phyloP scores from a whole-genome alignment of 768 basidiomycete genomes.

The Rhizopogon vinicolor region DNA sequence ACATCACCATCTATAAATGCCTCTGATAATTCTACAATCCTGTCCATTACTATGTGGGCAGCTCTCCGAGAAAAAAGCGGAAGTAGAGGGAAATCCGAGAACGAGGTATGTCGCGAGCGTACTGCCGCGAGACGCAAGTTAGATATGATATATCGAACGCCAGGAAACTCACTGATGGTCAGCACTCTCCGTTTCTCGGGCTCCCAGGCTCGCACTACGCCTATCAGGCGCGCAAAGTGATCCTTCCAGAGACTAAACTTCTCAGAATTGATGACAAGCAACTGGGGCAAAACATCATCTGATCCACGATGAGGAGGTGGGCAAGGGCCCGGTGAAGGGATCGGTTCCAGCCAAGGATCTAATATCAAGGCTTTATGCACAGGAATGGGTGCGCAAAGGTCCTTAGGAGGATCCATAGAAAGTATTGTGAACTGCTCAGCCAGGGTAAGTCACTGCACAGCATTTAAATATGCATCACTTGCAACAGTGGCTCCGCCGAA shows the following conservation, averaged over 20 bases:
- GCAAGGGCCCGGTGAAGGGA: conserved; percentile 51
- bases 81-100: conserved; percentile 25
- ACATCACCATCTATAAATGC: conserved; percentile 17
- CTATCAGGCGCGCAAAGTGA: conserved; percentile 59
- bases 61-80: conserved; percentile 14
- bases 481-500: conserved; percentile 56
- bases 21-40: conserved; percentile 16
- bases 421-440: conserved; percentile 44
- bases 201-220: conserved; percentile 53
- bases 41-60: conserved; percentile 18
- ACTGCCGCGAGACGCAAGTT: conserved; percentile 6
- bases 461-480: conserved; percentile 11
- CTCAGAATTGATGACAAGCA: conserved; percentile 75
- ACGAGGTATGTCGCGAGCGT: conserved; percentile 19
- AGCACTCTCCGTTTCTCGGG: conserved; percentile 37
- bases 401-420: conserved; percentile 40
- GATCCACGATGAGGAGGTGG: conserved; percentile 12
- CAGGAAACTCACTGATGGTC: conserved; percentile 40
- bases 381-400: conserved; percentile 40
- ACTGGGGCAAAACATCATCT: conserved; percentile 24
- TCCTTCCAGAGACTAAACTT: conserved; percentile 74
- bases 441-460: conserved; percentile 16
- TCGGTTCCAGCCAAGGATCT: conserved; percentile 84
- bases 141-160: not conserved
- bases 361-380: conserved; percentile 56